Evolutionary conservation across 139 green algal genomes (phyloP).

Genomic region (Dunaliella sp.): DNA sequence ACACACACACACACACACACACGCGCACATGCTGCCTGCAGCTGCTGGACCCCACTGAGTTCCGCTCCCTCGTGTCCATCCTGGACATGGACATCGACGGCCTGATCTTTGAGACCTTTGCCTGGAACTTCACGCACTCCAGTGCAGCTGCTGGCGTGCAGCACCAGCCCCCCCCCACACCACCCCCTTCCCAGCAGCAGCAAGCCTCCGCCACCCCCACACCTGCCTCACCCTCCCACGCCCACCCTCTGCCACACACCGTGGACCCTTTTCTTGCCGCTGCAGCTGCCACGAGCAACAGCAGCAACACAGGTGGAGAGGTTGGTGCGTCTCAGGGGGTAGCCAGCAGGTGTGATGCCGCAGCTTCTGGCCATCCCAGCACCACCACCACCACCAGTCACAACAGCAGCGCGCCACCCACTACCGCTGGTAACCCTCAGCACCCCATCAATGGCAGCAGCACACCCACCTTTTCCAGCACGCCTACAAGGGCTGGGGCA

Average conservation of each 20-base stretch:
- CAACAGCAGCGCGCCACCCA: too few species aligned
- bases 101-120: conserved; percentile 62
- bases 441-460: too few species aligned
- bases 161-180: neutral
- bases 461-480: neutral
- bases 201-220: neutral
- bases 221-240: neutral
- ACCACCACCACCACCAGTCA: neutral
- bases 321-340: too few species aligned
- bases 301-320: conserved; percentile 2
- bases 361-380: neutral
- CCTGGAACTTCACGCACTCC: conserved; percentile 57
- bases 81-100: conserved; percentile 64
- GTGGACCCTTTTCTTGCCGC: neutral
- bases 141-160: conserved; percentile 5
- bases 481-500: neutral
- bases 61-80: conserved; percentile 55
- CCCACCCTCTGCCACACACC: too few species aligned
- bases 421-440: neutral
- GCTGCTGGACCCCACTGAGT: conserved; percentile 46
- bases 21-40: too few species aligned
- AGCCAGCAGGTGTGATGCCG: too few species aligned
- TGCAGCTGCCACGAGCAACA: too few species aligned
- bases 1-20: too few species aligned
- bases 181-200: neutral